Evolutionary conservation across 2,329 filamentous ascomycete species (phyloP), one percentile per base, ranked within the genome.

Genomic region (Colletotrichum phormii): DNA sequence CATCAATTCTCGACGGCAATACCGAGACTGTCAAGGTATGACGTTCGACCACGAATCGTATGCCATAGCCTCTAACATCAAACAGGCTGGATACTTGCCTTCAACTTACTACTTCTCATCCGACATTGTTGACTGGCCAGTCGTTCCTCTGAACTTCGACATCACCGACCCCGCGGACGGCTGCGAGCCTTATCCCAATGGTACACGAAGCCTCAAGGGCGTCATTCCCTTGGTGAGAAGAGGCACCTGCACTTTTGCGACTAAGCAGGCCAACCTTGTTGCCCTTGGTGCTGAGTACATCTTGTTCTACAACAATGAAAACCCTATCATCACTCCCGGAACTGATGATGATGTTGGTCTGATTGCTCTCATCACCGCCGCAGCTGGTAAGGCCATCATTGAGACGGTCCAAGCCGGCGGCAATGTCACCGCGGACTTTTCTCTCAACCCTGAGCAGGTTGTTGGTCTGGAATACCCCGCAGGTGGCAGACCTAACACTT

Each of bases 401-500:
- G 74, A 77, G 5, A 75, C 77, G 5, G 61, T 81, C 31, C 74
- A 74, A 55, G 75, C 75, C 1, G 76, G 77, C 26, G 76, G 75
- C 0, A 77, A 78, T 3, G 79, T 81, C 26, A 81, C 78, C 0
- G 79, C 75, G 9, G 76, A 80, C 57, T 82, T 83, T 64, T 76
- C 77, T 31, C 65, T 75, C 35, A 73, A 77, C 63, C 75, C 77
- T 4, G 75, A 79, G 51, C 72, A 73, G 35, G 72, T 77, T 0
- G 74, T 78, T 15, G 75, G 73, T 12, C 54, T 80, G 31, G 72
- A 76, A 12, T 75, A 78, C 49, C 57, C 77, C 0, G 72, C 75
- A 2, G 84, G 81, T 18, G 83, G 81, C 4, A 80, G 79, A 18
- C 77, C 85, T 6, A 82, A 79, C 69, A 78, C 76, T 0, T 86